Conservation (phyloP, 2,329 filamentous ascomycete genomes). For the Gnomoniopsis smithogilvyi region DNA sequence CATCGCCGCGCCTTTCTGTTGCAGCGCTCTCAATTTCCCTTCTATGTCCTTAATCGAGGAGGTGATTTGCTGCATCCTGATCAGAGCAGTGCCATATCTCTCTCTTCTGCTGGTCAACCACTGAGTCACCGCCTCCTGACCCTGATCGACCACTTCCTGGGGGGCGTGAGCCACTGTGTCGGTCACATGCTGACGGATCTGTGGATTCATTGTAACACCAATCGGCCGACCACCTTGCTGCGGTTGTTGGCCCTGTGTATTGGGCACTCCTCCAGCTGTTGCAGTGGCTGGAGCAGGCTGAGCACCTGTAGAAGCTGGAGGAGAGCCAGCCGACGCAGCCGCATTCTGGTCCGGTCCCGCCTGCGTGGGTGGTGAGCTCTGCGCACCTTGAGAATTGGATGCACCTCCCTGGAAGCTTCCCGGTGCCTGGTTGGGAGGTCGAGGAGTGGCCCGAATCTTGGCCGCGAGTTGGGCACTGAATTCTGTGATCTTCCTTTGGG, state of each 20-base stretch:
- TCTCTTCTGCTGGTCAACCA: slow-evolving; percentile 47
- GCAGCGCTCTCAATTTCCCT: slow-evolving; percentile 37
- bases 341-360: slow-evolving; percentile 6
- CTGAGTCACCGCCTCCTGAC: slow-evolving; percentile 39
- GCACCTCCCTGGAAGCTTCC: background rate
- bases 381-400: slow-evolving; percentile 22
- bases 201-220: slow-evolving; percentile 20
- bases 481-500: slow-evolving; percentile 56
- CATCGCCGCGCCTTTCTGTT: slow-evolving; percentile 40
- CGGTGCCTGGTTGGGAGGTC: background rate
- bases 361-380: slow-evolving; percentile 12
- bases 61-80: slow-evolving; percentile 46
- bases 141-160: slow-evolving; percentile 38
- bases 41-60: slow-evolving; percentile 41
- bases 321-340: slow-evolving; percentile 2
- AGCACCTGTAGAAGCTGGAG: slow-evolving; percentile 13
- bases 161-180: slow-evolving; percentile 46
- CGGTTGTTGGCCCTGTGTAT: slow-evolving; percentile 23
- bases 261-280: slow-evolving; percentile 8
- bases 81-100: slow-evolving; percentile 45
- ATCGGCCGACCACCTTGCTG: slow-evolving; percentile 8
- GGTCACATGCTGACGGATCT: slow-evolving; percentile 44
- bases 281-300: slow-evolving; percentile 8
- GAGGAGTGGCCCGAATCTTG: slow-evolving; percentile 42
- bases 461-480: slow-evolving; percentile 56